Evolutionary conservation across 768 basidiomycete species (phyloP), one percentile per base, ranked within the genome.

Genomic region (Kwoniella botswanensis): DNA sequence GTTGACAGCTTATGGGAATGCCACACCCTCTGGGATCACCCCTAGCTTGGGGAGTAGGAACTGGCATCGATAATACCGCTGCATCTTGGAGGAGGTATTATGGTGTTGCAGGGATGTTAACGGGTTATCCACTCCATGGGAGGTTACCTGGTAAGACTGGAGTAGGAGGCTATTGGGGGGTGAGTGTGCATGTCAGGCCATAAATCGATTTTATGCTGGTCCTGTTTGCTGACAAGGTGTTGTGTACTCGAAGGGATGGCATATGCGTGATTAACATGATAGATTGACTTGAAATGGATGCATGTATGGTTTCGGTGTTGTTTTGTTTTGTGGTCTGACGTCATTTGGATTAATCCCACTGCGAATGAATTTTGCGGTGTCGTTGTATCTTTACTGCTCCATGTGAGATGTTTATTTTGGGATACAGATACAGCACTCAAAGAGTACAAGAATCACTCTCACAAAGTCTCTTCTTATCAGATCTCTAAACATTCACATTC

Each of bases 61-160:
- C 66, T 6, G 79, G 79, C 1, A 75, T 80, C 26, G 79, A 76
- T 44, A 75, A 72, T 64, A 80, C 79, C 42, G 79, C 79, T 10
- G 79, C 79, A 1, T 64, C 77, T 2, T 80, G 75, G 75, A 73
- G 79, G 57, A 61, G 79, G 55, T 80, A 80, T 62, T 67, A 67
- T 35, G 79, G 79, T 52, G 46, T 80, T 4, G 75, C 77, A 24
- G 79, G 79, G 71, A 78, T 70, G 53, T 61, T 80, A 46, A 78
- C 77, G 29, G 79, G 79, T 4, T 80, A 80, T 67, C 76, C 72
- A 5, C 21, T 73, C 5, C 65, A 69, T 54, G 60, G 60, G 17
- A 41, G 75, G n/a, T 2, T 75, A 21, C 76, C 79, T 44, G 79
- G 79, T 18, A 57, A 61, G 57, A 52, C 75, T 5, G 79, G 79